Evolutionary conservation across 2,329 filamentous ascomycete species (phyloP), one percentile per base, ranked within the genome.

Genomic region (Dendrostoma leiphaemia): DNA sequence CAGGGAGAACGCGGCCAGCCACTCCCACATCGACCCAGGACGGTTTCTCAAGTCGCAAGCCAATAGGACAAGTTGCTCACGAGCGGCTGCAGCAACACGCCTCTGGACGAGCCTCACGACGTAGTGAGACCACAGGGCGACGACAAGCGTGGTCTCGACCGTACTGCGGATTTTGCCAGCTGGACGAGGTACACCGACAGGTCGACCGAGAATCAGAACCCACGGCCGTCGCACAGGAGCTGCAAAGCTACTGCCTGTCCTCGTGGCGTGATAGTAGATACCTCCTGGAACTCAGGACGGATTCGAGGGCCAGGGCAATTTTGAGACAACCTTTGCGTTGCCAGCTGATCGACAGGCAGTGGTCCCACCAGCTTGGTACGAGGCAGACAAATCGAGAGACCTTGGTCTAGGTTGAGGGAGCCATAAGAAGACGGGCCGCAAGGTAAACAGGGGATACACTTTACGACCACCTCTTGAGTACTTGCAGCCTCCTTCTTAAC

Each of bases 301-400:
- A 34, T 43, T 56, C 31, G 49, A 43, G 28, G 13, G 13, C 32
- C 15, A 45, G 50, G 43, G 52, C 51, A 17, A 41, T 28, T 38
- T 56, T 59, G 56, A 59, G 56, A 59, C 57, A 78, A n/a, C 82
- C 17, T 83, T 83, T 59, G 79, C 79, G 3, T 73, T 83, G 53
- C 81, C 81, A 1, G 79, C 79, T 83, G 47, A 73, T 83, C 51
- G 80, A 83, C 61, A 59, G 50, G 53, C 55, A 58, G 43, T 41
- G 48, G 46, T n/a, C 50, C 31, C 41, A 43, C 48, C 50, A 43
- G 47, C n/a, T 40, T 54, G 44, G 44, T 24, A 26, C 28, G 47
- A 52, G 35, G 47, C 41, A 40, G 51, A 48, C 48, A 48, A 40
- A 53, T 34, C 29, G 40, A 44, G 40, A 44, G 43, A 45, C 41